phyloP scores from a whole-genome alignment of 228 moss, liverwort and hornwort species.

The Sphagnum fallax region DNA sequence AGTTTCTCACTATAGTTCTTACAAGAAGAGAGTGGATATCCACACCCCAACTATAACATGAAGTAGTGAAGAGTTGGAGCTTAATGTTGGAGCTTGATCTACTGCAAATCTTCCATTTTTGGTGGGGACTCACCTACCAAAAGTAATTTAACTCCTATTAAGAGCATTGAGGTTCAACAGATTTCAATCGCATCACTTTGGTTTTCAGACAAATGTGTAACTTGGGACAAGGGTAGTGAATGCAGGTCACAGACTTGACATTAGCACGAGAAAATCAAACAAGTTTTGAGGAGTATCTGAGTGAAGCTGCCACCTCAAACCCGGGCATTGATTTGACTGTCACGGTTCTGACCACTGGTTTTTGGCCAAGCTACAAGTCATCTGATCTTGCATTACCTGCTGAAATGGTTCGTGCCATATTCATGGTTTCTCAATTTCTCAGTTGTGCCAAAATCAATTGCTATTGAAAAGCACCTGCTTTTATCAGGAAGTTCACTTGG shows the following conservation, averaged over 20 bases:
- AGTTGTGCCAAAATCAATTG: too few species aligned
- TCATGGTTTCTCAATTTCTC: background rate
- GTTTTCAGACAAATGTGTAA: too few species aligned
- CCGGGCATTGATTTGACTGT: constrained; percentile 99
- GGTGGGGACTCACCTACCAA: background rate
- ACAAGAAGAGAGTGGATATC: too few species aligned
- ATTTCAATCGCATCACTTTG: too few species aligned
- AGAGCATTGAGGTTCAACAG: too few species aligned
- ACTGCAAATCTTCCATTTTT: background rate
- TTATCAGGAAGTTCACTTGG: too few species aligned
- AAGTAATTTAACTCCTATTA: too few species aligned
- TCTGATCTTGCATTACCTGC: constrained; percentile 96
- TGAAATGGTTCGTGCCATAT: constrained; percentile 65
- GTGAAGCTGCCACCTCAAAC: constrained; percentile 62
- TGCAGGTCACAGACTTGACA: constrained; percentile 92
- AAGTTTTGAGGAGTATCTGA: constrained; percentile 85
- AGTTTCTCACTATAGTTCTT: background rate
- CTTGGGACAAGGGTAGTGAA: background rate
- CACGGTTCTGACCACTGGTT: constrained; percentile 95
- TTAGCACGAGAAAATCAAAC: constrained; percentile 93
- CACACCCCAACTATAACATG: too few species aligned
- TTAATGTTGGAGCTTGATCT: too few species aligned
- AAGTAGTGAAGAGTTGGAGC: too few species aligned
- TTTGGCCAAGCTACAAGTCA: constrained; percentile 98
- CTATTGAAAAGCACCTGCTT: too few species aligned